Evolutionary conservation across 371 early-diverging fungal genomes (phyloP).

Genomic region (Mortierella sp.): DNA sequence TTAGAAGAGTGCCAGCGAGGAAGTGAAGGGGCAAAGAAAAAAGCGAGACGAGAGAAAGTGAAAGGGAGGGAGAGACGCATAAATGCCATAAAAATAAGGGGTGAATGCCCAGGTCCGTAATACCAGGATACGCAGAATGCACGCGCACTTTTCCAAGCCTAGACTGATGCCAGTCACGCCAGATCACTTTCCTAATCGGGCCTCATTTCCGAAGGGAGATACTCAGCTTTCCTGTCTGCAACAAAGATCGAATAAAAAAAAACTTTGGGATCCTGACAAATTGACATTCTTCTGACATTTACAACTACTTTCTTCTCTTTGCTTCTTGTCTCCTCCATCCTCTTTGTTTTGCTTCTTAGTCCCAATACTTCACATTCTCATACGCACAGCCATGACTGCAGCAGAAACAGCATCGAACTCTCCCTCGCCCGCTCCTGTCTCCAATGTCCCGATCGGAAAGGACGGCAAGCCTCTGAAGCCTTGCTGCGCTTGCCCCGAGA

Average conservation of each 20-base stretch:
- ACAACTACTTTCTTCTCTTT: not conserved
- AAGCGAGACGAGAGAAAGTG: not conserved
- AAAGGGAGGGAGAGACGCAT: not conserved
- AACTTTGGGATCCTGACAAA: too few species aligned
- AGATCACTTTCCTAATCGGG: not conserved
- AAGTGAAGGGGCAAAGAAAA: not conserved
- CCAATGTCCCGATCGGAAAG: constrained; percentile 44
- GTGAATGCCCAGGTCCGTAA: too few species aligned
- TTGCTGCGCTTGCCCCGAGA: constrained; percentile 97
- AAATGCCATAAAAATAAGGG: not conserved
- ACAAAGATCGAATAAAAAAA: not conserved
- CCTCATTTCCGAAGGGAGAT: not conserved
- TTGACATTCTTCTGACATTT: not conserved
- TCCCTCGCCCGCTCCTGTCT: constrained; percentile 12
- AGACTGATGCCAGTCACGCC: not conserved
- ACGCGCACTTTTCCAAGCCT: not conserved
- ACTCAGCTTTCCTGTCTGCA: too few species aligned
- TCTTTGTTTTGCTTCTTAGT: not conserved
- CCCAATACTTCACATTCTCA: not conserved
- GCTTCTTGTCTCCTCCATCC: not conserved
- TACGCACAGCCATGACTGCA: not conserved
- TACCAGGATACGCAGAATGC: too few species aligned
- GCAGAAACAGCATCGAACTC: constrained; percentile 4
- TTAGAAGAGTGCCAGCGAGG: not conserved
- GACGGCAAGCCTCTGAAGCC: constrained; percentile 86